Evolutionary conservation across 805 yeast genomes (phyloP).

Genomic region (Lipomyces spencermartinsiae): DNA sequence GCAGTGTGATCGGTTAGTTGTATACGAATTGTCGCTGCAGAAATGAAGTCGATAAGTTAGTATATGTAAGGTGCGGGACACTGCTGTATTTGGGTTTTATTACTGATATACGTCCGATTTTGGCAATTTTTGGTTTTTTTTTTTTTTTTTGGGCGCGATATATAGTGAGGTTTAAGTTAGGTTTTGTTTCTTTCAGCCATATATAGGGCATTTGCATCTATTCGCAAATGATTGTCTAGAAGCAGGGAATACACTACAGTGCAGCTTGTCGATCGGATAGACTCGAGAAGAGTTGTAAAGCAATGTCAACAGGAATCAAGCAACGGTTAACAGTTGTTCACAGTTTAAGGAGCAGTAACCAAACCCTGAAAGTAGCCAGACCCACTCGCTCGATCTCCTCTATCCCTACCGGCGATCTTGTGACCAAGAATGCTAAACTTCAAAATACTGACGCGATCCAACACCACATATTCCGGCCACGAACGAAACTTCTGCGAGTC

Average conservation of each 20-base stretch:
- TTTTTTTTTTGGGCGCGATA: not conserved
- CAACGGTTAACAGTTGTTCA: not conserved
- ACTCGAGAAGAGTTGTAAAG: not conserved
- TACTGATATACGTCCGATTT: not conserved
- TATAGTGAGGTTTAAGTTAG: not conserved
- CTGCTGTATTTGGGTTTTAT: not conserved
- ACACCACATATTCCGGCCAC: too few species aligned
- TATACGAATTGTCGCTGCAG: not conserved
- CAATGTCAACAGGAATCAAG: not conserved
- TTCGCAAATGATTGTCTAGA: not conserved
- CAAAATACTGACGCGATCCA: too few species aligned
- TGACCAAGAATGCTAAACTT: too few species aligned
- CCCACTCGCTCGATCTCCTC: too few species aligned
- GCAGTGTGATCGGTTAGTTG: conserved; percentile 35
- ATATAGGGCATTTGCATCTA: not conserved
- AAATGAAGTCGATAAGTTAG: too few species aligned
- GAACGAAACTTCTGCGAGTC: too few species aligned
- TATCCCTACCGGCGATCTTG: too few species aligned
- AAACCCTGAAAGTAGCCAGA: too few species aligned
- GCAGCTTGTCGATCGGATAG: not conserved
- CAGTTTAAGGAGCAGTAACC: too few species aligned
- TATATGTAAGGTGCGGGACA: not conserved
- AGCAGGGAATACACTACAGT: not conserved
- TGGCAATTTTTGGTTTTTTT: not conserved
- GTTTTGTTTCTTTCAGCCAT: not conserved